Evolutionary conservation across 495 filamentous ascomycete genomes (phyloP), one percentile per base, ranked within the genome.

Genomic region (Platismatia glauca): DNA sequence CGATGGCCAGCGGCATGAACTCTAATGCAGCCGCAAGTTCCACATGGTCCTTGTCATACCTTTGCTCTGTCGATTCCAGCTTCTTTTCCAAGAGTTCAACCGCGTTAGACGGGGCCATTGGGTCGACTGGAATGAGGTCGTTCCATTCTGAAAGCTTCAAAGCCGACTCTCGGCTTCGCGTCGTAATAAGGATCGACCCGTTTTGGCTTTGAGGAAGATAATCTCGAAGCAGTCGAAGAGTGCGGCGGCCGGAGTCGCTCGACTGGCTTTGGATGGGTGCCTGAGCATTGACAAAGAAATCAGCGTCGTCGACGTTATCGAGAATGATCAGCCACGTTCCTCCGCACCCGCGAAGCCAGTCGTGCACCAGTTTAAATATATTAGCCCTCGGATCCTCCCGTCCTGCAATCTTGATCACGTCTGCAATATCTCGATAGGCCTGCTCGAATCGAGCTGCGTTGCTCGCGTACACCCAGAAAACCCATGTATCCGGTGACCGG

Each of bases 381-480:
- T 80, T 70, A 15, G 67, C 71, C 31, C 72, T 64, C n/a, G 70
- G 72, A 67, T 81, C 67, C 18, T 76, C 16, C 20, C 71, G 69
- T 12, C 71, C 70, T 29, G 64, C 62, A 11, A 80, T 71, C 59
- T 76, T 71, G 48, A 73, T 43, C 16, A 37, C 55, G 37, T 76
- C 57, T 50, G 77, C 75, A 60, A 81, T 76, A 13, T 72, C 71
- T 43, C 66, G 63, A 67, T 67, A 77, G 55, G 73, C 65, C 53
- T 79, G 67, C 66, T 75, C 71, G 34, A 80, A 77, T 16, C 76
- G 71, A 6, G 70, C 68, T 5, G 53, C 56, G 46, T 67, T 77
- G 57, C 75, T 75, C 6, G 75, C 74, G 64, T 77, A 73, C 12
- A 82, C 66, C 79, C 81, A 83, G 66, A 83, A 78, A 12, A 82